Base-by-base conservation (phyloP, 768 basidiomycete species). In the Xerocomus potaroensis region DNA sequence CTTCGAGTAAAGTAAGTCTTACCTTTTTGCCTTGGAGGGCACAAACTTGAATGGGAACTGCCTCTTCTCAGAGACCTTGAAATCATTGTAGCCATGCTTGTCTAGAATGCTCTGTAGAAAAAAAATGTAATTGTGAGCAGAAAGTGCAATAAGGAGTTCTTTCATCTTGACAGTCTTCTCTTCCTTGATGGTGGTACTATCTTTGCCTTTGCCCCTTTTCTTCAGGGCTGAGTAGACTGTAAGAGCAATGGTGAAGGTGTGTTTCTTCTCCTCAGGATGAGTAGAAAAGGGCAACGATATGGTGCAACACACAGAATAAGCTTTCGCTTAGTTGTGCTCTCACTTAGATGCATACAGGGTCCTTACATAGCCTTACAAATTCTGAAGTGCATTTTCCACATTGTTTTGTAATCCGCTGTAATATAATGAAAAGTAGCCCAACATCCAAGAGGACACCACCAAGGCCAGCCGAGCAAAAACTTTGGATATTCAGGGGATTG, bases 401-500 rank as follows among this genome's bases (percentile, higher is more conserved):
- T n/a, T n/a, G n/a, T n/a, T n/a, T n/a, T n/a, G n/a, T n/a, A n/a
- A n/a, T n/a, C n/a, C n/a, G n/a, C n/a, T n/a, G n/a, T n/a, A n/a
- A n/a, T n/a, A n/a, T n/a, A n/a, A n/a, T n/a, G n/a, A n/a, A n/a
- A n/a, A n/a, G n/a, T n/a, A n/a, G n/a, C n/a, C n/a, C n/a, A n/a
- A n/a, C n/a, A n/a, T n/a, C n/a, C n/a, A n/a, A n/a, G n/a, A n/a
- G n/a, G n/a, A n/a, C n/a, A n/a, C n/a, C n/a, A n/a, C n/a, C n/a
- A n/a, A n/a, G n/a, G n/a, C n/a, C n/a, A n/a, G n/a, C n/a, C n/a
- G n/a, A 27, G 26, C 26, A 37, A 65, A 65, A 51, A n/a, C 45
- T 56, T 51, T 57, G 68, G 68, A 69, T 69, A 57, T 64, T 56
- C 68, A 69, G 68, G 69, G 67, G 67, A 68, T 68, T 68, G 67